Evolutionary conservation across 176 grass and related monocot species (phyloP).

Genomic region (Rhynchospora breviuscula): DNA sequence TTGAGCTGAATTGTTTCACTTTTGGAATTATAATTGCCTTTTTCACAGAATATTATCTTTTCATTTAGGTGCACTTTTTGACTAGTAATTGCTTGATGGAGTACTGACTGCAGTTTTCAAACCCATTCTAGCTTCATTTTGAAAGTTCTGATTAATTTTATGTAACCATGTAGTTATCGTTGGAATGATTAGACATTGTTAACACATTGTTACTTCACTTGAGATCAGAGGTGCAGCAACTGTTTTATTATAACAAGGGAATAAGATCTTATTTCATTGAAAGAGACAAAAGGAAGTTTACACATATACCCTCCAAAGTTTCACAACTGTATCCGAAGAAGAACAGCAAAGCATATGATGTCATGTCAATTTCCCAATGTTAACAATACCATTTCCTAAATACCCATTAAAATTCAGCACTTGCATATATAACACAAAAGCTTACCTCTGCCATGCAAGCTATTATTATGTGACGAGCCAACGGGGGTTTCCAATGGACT

Average conservation of each 20-base stretch:
- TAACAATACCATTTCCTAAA: not conserved
- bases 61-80: not conserved
- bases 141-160: not conserved
- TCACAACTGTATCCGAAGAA: not conserved
- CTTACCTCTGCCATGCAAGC: not conserved
- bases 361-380: not conserved
- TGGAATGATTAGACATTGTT: not conserved
- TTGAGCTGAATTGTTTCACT: not conserved
- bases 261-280: not conserved
- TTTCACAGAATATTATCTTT: not conserved
- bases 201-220: not conserved
- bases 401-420: not conserved
- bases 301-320: not conserved
- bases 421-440: not conserved
- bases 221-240: not conserved
- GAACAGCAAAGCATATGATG: not conserved
- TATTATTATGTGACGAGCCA: not conserved
- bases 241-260: not conserved
- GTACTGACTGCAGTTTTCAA: not conserved
- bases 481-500: not conserved
- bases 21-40: not conserved
- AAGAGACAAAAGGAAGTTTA: not conserved
- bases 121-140: not conserved
- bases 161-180: conserved; percentile 5
- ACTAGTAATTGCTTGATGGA: not conserved